A percentile compares a stretch with the other conserved stretches of the same genome.
Conservation (phyloP, 2,329 filamentous ascomycete species). For the Plectosphaerella plurivora region DNA sequence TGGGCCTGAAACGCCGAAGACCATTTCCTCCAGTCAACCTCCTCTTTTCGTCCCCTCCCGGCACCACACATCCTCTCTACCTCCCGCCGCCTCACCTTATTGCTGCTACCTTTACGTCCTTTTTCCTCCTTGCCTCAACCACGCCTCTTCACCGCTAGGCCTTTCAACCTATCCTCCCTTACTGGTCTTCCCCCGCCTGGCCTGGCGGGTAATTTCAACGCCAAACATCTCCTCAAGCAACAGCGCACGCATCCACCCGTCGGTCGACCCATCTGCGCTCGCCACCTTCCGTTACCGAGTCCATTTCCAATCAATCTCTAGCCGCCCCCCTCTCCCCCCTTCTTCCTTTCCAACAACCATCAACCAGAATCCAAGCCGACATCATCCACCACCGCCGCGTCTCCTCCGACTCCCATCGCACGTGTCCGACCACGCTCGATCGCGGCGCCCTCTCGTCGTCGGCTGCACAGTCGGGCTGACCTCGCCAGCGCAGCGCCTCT, state of each 20-base stretch:
- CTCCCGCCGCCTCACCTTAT: too few relatives aligned
- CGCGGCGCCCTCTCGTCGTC: background rate
- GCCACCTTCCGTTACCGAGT: background rate
- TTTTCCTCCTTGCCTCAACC: background rate
- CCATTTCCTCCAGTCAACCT: background rate
- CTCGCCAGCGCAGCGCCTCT: background rate
- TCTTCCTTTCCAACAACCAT: background rate
- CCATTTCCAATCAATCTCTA: background rate
- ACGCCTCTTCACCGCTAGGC: background rate
- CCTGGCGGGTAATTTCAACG: background rate
- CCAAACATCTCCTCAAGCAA: background rate
- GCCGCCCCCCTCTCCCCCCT: background rate
- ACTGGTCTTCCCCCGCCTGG: background rate
- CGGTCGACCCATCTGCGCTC: background rate
- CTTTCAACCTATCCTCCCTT: background rate
- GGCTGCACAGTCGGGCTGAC: background rate
- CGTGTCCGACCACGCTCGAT: too few relatives aligned
- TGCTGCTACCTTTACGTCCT: background rate
- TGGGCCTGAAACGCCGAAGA: background rate
- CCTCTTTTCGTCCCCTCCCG: background rate
- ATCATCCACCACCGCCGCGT: too few relatives aligned
- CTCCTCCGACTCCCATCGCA: too few relatives aligned
- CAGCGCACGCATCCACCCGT: background rate
- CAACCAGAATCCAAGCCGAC: too few relatives aligned
- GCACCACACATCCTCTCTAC: background rate